Percentiles rank a stretch among this genome's conserved stretches.
Conservation (phyloP, 306 rosid genomes). For the Citrullus colocynthis region DNA sequence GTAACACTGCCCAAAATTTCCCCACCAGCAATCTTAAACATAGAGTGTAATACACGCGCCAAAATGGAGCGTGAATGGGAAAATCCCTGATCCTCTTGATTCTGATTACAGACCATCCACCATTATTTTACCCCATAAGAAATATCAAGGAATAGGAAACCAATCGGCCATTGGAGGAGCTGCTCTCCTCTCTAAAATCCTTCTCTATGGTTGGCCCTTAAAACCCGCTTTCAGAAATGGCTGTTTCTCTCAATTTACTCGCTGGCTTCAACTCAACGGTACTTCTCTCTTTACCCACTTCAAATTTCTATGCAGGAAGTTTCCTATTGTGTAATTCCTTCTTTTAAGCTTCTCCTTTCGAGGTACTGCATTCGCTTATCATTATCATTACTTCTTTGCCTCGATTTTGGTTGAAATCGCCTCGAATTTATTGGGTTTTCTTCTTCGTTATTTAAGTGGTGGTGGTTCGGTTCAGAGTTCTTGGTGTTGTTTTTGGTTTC, state of each 20-base stretch:
- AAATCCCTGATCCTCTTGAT: not conserved
- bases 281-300: slow-evolving; percentile 4
- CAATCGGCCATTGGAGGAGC: not conserved
- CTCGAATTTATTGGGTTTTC: too few relatives aligned
- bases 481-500: not conserved
- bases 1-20: not conserved
- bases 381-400: too few relatives aligned
- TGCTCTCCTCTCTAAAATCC: slow-evolving; percentile 1
- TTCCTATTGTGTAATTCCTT: not conserved
- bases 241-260: slow-evolving; percentile 44
- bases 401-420: too few relatives aligned
- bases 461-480: too few relatives aligned
- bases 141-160: not conserved
- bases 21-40: too few relatives aligned
- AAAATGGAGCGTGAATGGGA: not conserved
- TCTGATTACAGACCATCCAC: slow-evolving; percentile 3
- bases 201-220: slow-evolving; percentile 41
- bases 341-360: not conserved
- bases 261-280: slow-evolving; percentile 46
- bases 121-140: not conserved
- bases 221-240: slow-evolving; percentile 25
- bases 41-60: not conserved
- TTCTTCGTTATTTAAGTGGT: too few relatives aligned
- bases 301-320: not conserved
- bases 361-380: not conserved